These are phyloP conservation scores for Kwoniella mangroviensis DNA, from an alignment of 768 basidiomycete species.

Conservation along the genomic window DNA sequence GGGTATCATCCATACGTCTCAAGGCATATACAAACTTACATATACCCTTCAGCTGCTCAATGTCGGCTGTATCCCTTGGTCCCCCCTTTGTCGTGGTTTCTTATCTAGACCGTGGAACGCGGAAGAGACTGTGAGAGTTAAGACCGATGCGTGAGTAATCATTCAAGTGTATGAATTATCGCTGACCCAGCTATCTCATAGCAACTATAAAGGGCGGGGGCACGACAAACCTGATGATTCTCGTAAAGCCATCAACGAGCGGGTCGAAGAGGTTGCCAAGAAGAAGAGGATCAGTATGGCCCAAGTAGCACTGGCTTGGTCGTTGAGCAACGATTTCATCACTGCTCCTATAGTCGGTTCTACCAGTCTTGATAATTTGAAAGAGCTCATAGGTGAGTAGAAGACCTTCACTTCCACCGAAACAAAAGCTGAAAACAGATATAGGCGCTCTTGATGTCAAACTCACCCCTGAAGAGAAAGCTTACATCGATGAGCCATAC, in stretches of 20 bases:
- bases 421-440: neutral
- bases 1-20: neutral
- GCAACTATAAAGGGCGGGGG: slow-evolving; percentile 11
- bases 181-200: neutral
- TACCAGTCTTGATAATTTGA: slow-evolving; percentile 60
- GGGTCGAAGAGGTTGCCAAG: slow-evolving; percentile 61
- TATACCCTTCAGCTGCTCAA: slow-evolving; percentile 56
- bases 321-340: slow-evolving; percentile 58
- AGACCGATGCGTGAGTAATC: slow-evolving; percentile 20
- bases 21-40: neutral
- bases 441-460: slow-evolving; percentile 62
- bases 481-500: slow-evolving; percentile 66
- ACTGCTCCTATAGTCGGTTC: slow-evolving; percentile 62
- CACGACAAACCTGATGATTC: slow-evolving; percentile 41
- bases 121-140: slow-evolving; percentile 12
- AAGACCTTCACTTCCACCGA: neutral
- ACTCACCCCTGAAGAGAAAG: slow-evolving; percentile 65
- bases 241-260: slow-evolving; percentile 58
- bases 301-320: slow-evolving; percentile 63
- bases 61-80: slow-evolving; percentile 66
- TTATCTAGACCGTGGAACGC: slow-evolving; percentile 30
- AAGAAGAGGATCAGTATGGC: slow-evolving; percentile 61
- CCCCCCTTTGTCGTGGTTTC: slow-evolving; percentile 58
- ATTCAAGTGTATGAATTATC: neutral
- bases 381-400: slow-evolving; percentile 57